phyloP scores from a whole-genome alignment of 768 basidiomycete genomes.

The Termitomyces sp. region DNA sequence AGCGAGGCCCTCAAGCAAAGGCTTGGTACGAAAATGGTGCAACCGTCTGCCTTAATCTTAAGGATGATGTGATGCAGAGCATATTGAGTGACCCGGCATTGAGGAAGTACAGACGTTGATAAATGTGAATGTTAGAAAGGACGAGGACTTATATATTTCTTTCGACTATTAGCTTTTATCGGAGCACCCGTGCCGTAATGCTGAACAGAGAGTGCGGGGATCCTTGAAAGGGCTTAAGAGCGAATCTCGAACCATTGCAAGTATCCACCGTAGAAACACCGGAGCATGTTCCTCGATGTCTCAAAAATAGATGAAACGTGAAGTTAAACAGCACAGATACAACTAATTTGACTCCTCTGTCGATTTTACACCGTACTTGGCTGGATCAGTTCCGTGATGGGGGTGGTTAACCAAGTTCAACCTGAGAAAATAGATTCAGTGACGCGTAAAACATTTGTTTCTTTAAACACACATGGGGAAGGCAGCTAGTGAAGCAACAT shows the following conservation, averaged over 20 bases:
- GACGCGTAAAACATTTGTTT: background rate
- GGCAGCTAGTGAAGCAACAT: slow-evolving; percentile 37
- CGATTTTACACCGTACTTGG: slow-evolving; percentile 59
- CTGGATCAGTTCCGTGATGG: slow-evolving; percentile 77
- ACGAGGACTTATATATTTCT: background rate
- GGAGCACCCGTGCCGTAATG: background rate
- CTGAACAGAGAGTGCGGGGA: background rate
- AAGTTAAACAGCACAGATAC: background rate
- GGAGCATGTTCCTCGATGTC: background rate
- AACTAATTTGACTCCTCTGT: slow-evolving; percentile 14
- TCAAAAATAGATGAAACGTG: background rate
- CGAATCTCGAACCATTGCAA: background rate
- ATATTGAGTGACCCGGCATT: slow-evolving; percentile 20
- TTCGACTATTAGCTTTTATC: background rate
- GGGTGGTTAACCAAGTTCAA: slow-evolving; percentile 94
- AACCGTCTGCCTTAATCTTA: slow-evolving; percentile 18
- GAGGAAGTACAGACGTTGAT: slow-evolving; percentile 11
- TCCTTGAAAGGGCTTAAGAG: background rate
- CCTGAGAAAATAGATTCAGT: slow-evolving; percentile 40
- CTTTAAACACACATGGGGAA: slow-evolving; percentile 64
- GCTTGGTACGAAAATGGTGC: slow-evolving; percentile 19
- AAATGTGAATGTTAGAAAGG: background rate
- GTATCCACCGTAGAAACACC: background rate
- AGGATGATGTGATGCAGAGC: slow-evolving; percentile 16
- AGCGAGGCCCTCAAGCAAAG: background rate